These are phyloP conservation scores for Capillidium heterosporum DNA, from an alignment of 371 early-diverging fungal species.

Conservation along the genomic window DNA sequence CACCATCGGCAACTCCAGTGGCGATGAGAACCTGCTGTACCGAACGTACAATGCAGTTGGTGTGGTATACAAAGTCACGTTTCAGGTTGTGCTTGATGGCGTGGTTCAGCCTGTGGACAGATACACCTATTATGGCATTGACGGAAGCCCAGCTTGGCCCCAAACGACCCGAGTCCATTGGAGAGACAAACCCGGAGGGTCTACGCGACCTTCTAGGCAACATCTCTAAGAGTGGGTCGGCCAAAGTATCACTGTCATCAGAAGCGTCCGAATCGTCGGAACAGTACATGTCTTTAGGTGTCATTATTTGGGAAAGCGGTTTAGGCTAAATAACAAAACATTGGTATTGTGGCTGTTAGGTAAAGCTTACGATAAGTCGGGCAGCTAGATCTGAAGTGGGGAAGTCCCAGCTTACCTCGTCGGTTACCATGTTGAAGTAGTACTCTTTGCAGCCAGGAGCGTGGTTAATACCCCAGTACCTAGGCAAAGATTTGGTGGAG, in stretches of 20 bases:
- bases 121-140: slow-evolving; percentile 36
- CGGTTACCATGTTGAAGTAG: slow-evolving; percentile 49
- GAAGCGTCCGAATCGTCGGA: slow-evolving; percentile 8
- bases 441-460: slow-evolving; percentile 42
- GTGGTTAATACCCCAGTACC: slow-evolving; percentile 32
- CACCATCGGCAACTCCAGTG: slow-evolving; percentile 51
- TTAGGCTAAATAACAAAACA: background rate
- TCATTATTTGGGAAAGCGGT: background rate
- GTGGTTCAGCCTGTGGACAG: slow-evolving; percentile 37
- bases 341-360: background rate
- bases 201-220: slow-evolving; percentile 5
- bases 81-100: slow-evolving; percentile 38
- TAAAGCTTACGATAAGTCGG: background rate
- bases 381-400: background rate
- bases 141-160: slow-evolving; percentile 38
- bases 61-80: slow-evolving; percentile 30
- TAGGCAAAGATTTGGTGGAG: slow-evolving; percentile 18
- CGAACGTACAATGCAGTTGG: slow-evolving; percentile 43
- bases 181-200: slow-evolving; percentile 11
- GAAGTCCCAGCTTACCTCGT: slow-evolving; percentile 45
- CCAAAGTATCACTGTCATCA: slow-evolving; percentile 3
- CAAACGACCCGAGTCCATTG: slow-evolving; percentile 6
- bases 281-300: background rate
- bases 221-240: slow-evolving; percentile 8
- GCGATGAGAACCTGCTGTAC: slow-evolving; percentile 68